Conservation (phyloP, 2,329 filamentous ascomycete species). For the Colletotrichum australisinense region DNA sequence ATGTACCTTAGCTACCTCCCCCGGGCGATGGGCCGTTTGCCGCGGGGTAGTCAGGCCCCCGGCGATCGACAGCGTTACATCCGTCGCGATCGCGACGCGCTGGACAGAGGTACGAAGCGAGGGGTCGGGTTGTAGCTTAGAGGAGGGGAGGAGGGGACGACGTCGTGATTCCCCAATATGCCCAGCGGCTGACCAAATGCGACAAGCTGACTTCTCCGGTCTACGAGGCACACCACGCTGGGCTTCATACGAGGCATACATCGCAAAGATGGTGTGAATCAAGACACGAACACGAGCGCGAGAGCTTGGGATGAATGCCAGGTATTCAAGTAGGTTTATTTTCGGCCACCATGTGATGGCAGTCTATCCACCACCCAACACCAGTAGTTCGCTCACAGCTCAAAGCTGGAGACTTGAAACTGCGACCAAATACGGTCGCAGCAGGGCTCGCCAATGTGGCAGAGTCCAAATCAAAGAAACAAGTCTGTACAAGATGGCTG, state of each 20-base stretch:
- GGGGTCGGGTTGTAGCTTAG: not conserved
- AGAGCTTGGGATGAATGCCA: not conserved
- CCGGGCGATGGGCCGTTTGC: not conserved
- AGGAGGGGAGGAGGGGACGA: not conserved
- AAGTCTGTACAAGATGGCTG: slow-evolving; percentile 25
- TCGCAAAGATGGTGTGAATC: not conserved
- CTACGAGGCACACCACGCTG: not conserved
- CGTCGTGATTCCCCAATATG: slow-evolving; percentile 5
- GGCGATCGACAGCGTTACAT: not conserved
- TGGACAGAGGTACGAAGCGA: not conserved
- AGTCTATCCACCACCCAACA: slow-evolving; percentile 1
- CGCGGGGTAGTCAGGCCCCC: not conserved
- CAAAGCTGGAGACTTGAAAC: slow-evolving; percentile 5
- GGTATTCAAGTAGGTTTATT: slow-evolving; percentile 22
- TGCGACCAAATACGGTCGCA: slow-evolving; percentile 1
- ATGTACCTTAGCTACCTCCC: no score
- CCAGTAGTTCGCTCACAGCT: not conserved
- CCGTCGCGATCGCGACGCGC: slow-evolving; percentile 14
- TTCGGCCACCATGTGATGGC: slow-evolving; percentile 8
- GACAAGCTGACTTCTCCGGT: not conserved
- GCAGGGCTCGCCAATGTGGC: not conserved
- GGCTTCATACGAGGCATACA: not conserved
- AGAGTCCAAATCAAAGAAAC: slow-evolving; percentile 11
- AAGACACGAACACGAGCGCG: not conserved
- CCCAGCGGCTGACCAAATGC: not conserved